Evolutionary conservation across 2,329 filamentous ascomycete genomes (phyloP), one percentile per base, ranked within the genome.

Genomic region (Hypoxylon sp.): DNA sequence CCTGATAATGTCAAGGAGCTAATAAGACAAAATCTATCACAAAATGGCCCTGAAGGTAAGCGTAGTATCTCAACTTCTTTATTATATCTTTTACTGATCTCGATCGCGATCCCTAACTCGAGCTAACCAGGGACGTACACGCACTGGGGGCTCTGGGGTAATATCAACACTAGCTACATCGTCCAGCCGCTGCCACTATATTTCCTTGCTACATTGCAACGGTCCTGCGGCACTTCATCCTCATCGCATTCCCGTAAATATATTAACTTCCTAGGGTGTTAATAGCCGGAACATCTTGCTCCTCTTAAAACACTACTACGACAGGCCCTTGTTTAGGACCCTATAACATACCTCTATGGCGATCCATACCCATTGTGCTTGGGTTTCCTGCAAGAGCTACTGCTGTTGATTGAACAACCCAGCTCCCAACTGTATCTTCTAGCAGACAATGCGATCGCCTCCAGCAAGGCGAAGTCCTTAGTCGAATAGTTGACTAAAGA

Each of bases 261-360:
- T 42, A 56, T 51, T 66, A 50, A 53, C 44, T 51, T 51, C 51
- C 22, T 44, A 35, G 57, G 44, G 40, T 58, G 46, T 46, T 55
- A 57, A 54, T 63, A 37, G 42, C 27, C 48, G 48, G 48, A 63
- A 55, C 17, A 33, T 56, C 31, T 51, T 8, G 11, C 50, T 59
- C 49, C 64, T 50, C 35, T 42, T 50, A 48, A 11, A 42, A 20
- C 37, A 55, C 31, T 10, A 42, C 53, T 8, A 31, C 25, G 8
- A 22, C n/a, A 48, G 17, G 20, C 5, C 31, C 20, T 37, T 44
- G 30, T 40, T 7, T 14, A 22, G 14, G 35, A 22, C 17, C 17
- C 40, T 30, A 61, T 33, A 20, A 30, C 35, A 22, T 33, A 13
- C 11, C 33, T 25, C 33, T 25, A 35, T 3, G 54, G 17, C 25